Base-by-base conservation (phyloP, 2,329 filamentous ascomycete species). In the Cordyceps farinosa region DNA sequence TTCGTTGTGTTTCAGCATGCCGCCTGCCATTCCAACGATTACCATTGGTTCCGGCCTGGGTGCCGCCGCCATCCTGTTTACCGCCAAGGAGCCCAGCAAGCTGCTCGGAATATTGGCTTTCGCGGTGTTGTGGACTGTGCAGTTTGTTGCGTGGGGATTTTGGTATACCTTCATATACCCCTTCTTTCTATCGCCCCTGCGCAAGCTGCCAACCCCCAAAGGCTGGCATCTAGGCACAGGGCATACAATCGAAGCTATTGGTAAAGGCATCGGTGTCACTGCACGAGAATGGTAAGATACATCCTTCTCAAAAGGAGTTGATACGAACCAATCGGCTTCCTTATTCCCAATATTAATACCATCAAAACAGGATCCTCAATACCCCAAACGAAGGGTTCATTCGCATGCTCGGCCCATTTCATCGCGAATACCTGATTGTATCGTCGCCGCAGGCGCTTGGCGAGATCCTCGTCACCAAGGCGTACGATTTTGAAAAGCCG, bases 401-500 rank as follows among this genome's bases (percentile, higher is more conserved):
- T 29, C 61, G 61, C 42, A 29, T 51, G 7, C 15, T 29, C 47
- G 48, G 53, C 3, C 53, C 36, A 5, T 45, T 63, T 17, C 61
- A 63, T 30, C 52, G 54, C 36, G 61, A 63, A 45, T 44, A 36
- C 17, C n/a, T 63, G 6, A 30, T 64, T 44, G 51, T 61, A n/a
- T 54, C 53, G 9, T 57, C 44, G 13, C 58, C 63, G 5, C 29
- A 62, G 51, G 63, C 52, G 4, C n/a, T 62, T 5, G 47, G 27
- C 11, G 63, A 65, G 15, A 40, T 65, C 22, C 53, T 61, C n/a
- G 52, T 62, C 29, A 29, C 51, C 15, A 65, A 62, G 7, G 56
- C 40, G 1, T 58, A 70, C n/a, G 68, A 69, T 13, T 68, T 67
- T 51, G 51, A 59, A 15, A 66, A 70, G 54, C 67, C 65, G 36